Evolutionary conservation across 768 basidiomycete genomes (phyloP).

Genomic region (Panus rudis): DNA sequence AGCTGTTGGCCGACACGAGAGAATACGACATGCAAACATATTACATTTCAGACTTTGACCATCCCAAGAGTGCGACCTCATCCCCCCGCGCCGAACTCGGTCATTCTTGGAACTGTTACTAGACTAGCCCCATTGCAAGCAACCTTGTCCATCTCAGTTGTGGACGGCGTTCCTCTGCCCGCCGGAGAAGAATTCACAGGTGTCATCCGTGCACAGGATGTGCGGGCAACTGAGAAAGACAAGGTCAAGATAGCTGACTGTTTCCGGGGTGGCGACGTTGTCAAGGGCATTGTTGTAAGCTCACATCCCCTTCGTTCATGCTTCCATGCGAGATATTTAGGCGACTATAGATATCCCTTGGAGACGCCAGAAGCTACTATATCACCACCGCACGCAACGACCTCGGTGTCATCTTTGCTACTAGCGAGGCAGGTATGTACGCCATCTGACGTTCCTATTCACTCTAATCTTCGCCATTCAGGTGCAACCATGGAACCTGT

Average conservation of each 20-base stretch:
- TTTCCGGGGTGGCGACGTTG: conserved; percentile 88
- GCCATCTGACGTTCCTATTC: not conserved
- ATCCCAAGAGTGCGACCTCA: conserved; percentile 64
- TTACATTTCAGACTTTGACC: conserved; percentile 42
- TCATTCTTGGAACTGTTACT: conserved; percentile 76
- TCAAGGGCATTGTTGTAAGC: conserved; percentile 78
- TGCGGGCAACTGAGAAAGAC: conserved; percentile 86
- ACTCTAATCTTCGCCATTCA: conserved; percentile 20
- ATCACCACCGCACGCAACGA: conserved; percentile 87
- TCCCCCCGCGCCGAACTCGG: conserved; percentile 67
- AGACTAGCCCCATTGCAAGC: conserved; percentile 83
- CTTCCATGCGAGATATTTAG: not conserved
- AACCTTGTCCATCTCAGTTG: conserved; percentile 73
- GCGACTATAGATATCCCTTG: conserved; percentile 71
- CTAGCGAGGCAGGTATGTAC: conserved; percentile 71
- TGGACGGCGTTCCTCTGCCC: conserved; percentile 79
- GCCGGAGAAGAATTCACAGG: conserved; percentile 84
- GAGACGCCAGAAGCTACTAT: conserved; percentile 88
- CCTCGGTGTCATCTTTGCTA: conserved; percentile 86
- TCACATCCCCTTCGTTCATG: not conserved
- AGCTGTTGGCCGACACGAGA: conserved; percentile 5
- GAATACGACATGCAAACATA: not conserved
- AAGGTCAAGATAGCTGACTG: conserved; percentile 85
- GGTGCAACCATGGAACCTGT: conserved; percentile 80
- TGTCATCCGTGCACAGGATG: conserved; percentile 82